Evolutionary conservation across 1,139 yeast species (phyloP).

Genomic region (Arxiozyma telluris): DNA sequence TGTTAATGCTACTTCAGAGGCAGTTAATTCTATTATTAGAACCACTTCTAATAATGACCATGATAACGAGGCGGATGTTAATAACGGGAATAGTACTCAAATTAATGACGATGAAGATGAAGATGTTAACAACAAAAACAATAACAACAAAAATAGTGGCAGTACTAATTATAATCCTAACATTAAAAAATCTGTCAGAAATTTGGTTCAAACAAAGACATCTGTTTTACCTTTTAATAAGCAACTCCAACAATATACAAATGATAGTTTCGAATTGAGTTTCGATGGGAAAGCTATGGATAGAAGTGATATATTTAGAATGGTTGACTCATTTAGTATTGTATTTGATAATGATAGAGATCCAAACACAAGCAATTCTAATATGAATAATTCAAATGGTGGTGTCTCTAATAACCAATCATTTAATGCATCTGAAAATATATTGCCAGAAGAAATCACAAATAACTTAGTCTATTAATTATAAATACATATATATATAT

Average conservation of each 20-base stretch:
- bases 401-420: not conserved
- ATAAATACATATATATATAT: not conserved
- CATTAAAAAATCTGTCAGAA: not conserved
- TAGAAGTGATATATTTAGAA: slow-evolving; percentile 33
- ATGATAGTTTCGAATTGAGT: slow-evolving; percentile 32
- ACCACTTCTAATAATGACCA: not conserved
- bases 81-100: not conserved
- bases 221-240: not conserved
- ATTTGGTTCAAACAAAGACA: not conserved
- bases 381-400: not conserved
- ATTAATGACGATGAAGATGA: not conserved
- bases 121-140: no score
- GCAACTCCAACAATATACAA: slow-evolving; percentile 4
- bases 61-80: not conserved
- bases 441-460: slow-evolving; percentile 7
- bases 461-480: slow-evolving; percentile 1
- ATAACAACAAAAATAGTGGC: not conserved
- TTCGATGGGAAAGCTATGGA: slow-evolving; percentile 39
- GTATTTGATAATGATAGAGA: slow-evolving; percentile 25
- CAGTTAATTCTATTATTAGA: not conserved
- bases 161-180: no score
- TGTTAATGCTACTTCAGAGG: not conserved
- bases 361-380: slow-evolving; percentile 1
- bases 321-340: slow-evolving; percentile 33
- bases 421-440: slow-evolving; percentile 1